Percentiles rank a stretch among this genome's conserved stretches.
These are phyloP conservation scores for Thalassiosira hispida DNA, from an alignment of 352 stramenopile genomes.

Conservation along the genomic window DNA sequence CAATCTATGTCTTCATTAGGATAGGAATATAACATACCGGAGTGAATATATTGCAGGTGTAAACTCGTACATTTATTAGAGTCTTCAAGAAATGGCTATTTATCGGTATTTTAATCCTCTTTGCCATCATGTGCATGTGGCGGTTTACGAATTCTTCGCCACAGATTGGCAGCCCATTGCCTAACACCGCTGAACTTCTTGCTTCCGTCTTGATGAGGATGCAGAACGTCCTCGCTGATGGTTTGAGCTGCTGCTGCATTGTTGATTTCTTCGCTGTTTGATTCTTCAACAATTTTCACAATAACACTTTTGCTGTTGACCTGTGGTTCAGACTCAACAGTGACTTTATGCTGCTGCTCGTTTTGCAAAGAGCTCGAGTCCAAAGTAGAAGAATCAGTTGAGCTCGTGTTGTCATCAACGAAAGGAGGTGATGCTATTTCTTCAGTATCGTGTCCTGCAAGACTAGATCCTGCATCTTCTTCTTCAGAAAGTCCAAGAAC, in stretches of 20 bases:
- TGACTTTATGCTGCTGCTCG: not conserved
- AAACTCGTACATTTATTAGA: too few relatives aligned
- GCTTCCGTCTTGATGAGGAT: not conserved
- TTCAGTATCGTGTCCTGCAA: not conserved
- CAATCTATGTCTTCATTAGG: too few relatives aligned
- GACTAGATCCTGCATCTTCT: not conserved
- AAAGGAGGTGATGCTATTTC: not conserved
- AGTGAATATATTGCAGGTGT: too few relatives aligned
- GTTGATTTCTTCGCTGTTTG: not conserved
- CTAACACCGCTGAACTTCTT: not conserved
- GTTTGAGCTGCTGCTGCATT: too few relatives aligned
- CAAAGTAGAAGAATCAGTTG: not conserved
- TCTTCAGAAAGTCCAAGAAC: constrained; percentile 9
- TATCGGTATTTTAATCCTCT: not conserved
- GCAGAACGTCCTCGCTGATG: not conserved
- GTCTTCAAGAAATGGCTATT: too few relatives aligned
- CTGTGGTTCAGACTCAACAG: not conserved
- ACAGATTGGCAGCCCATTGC: not conserved
- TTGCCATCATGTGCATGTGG: not conserved
- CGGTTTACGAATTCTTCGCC: constrained; percentile 1
- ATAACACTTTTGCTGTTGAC: not conserved
- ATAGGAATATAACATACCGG: too few relatives aligned
- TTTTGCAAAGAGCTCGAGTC: not conserved
- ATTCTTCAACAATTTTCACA: not conserved
- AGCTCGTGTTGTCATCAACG: not conserved